Conservation (phyloP, 495 filamentous ascomycete genomes). For the Melanomma pulvis-pyrius region DNA sequence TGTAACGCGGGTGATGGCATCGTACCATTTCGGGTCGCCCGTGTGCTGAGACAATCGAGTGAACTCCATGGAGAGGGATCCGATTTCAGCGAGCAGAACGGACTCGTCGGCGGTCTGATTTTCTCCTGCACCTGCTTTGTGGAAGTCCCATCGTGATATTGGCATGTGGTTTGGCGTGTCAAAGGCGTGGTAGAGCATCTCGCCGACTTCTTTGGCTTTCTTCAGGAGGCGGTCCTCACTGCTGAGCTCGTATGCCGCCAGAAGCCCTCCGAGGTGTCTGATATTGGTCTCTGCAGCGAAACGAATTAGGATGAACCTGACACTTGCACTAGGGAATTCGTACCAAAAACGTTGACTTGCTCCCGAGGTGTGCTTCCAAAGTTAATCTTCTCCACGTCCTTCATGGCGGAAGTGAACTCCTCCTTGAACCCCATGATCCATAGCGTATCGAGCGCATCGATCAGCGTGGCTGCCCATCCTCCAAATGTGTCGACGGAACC, state of each 20-base stretch:
- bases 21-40: conserved; percentile 45
- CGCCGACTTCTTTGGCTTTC: conserved; percentile 47
- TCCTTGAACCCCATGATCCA: conserved; percentile 65
- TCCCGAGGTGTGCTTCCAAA: conserved; percentile 48
- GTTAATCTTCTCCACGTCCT: conserved; percentile 57
- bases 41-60: conserved; percentile 46
- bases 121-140: conserved; percentile 42
- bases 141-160: conserved; percentile 58
- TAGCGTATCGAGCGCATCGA: conserved; percentile 66
- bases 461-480: conserved; percentile 64
- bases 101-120: conserved; percentile 49
- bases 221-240: conserved; percentile 40
- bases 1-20: conserved; percentile 43
- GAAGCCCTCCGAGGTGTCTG: conserved; percentile 46
- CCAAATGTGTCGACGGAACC: conserved; percentile 56
- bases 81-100: conserved; percentile 51
- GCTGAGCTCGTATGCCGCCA: conserved; percentile 47
- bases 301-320: background rate
- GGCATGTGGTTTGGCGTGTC: conserved; percentile 50
- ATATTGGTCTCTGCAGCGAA: conserved; percentile 44
- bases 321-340: background rate
- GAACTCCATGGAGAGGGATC: conserved; percentile 48
- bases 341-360: conserved; percentile 44
- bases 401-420: conserved; percentile 62
- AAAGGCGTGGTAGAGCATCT: conserved; percentile 48